phyloP scores from a whole-genome alignment of 129 eudicot genomes.

The Daucus carota region DH1_v3.0 NC_030386.2:17644501-17645000 shows the following conservation, averaged over 20 bases:
- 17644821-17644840: not conserved
- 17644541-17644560: not conserved
- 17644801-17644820: not conserved
- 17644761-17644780: not conserved
- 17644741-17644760: not conserved
- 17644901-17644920: not conserved
- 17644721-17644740: not conserved
- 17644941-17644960: not conserved
- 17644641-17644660: not conserved
- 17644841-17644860: not conserved
- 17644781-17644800: not conserved
- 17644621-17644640: not conserved
- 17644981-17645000: not conserved
- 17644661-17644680: not conserved
- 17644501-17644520: not conserved
- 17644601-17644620: not conserved
- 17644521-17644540: not conserved
- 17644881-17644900: not conserved
- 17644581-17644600: not conserved
- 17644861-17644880: not conserved
- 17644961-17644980: not conserved
- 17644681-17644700: constrained; percentile 1
- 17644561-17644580: not conserved
- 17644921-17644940: not conserved
- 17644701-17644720: not conserved